A percentile compares a stretch with the other conserved stretches of the same genome.
phyloP scores from a whole-genome alignment of 345 rosid genomes.

The Nasturtium officinale region DNA sequence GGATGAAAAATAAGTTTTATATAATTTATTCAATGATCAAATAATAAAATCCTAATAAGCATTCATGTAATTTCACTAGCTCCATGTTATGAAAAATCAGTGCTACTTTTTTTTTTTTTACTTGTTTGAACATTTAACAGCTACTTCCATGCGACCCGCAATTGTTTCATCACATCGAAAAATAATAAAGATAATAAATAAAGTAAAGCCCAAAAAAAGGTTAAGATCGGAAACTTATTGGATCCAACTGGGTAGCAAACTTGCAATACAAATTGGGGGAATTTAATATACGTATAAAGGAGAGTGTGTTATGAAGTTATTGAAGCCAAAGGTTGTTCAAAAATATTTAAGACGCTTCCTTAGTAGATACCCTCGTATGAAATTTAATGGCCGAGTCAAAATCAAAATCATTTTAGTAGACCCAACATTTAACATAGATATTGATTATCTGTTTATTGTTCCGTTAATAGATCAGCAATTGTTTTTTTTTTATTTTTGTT shows the following conservation, averaged over 20 bases:
- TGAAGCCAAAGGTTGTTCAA: constrained; percentile 32
- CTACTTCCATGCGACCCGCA: neutral
- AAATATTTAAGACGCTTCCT: constrained; percentile 32
- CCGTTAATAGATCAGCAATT: constrained; percentile 1
- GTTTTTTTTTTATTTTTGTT: too few relatives aligned
- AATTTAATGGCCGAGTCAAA: constrained; percentile 22
- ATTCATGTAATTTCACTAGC: too few relatives aligned
- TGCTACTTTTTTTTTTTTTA: too few relatives aligned
- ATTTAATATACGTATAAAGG: neutral
- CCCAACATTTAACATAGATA: constrained; percentile 32
- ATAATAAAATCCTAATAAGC: too few relatives aligned
- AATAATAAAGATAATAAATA: neutral
- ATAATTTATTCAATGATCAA: too few relatives aligned
- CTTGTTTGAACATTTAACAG: too few relatives aligned
- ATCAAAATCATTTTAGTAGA: constrained; percentile 23
- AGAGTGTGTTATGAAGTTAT: neutral
- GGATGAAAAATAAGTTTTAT: too few relatives aligned
- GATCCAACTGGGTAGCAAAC: constrained; percentile 8
- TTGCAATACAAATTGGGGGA: neutral
- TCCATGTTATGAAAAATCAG: too few relatives aligned
- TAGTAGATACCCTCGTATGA: constrained; percentile 32
- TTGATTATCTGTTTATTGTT: constrained; percentile 20
- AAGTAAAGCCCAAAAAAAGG: neutral
- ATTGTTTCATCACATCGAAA: neutral
- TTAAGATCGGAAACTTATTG: constrained; percentile 6